A percentile compares a stretch with the other conserved stretches of the same genome.
These are phyloP conservation scores for Backusella psychrophila DNA, from an alignment of 192 early-diverging fungal species.

Conservation along the genomic window DNA sequence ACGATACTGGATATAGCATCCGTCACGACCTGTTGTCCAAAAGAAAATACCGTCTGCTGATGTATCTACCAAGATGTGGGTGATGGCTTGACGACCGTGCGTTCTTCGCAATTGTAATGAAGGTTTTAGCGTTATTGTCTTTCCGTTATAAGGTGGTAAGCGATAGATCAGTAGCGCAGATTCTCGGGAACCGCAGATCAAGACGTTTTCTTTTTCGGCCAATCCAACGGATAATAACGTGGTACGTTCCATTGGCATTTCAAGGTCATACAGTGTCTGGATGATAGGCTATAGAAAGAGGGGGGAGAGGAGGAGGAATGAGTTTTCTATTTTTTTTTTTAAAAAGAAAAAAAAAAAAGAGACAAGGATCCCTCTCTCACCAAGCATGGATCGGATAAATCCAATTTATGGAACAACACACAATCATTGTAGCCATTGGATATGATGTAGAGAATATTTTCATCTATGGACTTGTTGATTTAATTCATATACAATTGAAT, in stretches of 20 bases:
- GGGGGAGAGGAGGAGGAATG: no score
- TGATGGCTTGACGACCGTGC: conserved; percentile 54
- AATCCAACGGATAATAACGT: conserved; percentile 30
- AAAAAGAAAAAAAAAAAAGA: not conserved
- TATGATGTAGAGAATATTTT: conserved; percentile 34
- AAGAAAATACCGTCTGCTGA: conserved; percentile 33
- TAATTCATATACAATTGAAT: not conserved
- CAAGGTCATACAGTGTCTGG: conserved; percentile 23
- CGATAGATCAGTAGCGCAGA: conserved; percentile 40
- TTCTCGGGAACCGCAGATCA: conserved; percentile 46
- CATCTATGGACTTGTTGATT: conserved; percentile 1
- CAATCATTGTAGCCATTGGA: conserved; percentile 37
- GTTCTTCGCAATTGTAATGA: conserved; percentile 32
- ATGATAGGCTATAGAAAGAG: conserved; percentile 19
- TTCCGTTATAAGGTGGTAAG: not conserved
- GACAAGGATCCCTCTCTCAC: not conserved
- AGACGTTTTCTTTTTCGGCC: conserved; percentile 18
- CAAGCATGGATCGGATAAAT: conserved; percentile 11
- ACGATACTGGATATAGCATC: conserved; percentile 54
- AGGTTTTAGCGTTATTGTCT: conserved; percentile 20
- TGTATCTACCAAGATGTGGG: conserved; percentile 31
- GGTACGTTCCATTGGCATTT: conserved; percentile 25
- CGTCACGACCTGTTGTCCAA: conserved; percentile 66
- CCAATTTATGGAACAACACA: conserved; percentile 33
- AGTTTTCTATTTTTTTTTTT: not conserved